Percentiles rank a stretch among this genome's conserved stretches.
Evolutionary conservation across 371 early-diverging fungal species (phyloP).

Genomic region (Mortierella sp.): DNA sequence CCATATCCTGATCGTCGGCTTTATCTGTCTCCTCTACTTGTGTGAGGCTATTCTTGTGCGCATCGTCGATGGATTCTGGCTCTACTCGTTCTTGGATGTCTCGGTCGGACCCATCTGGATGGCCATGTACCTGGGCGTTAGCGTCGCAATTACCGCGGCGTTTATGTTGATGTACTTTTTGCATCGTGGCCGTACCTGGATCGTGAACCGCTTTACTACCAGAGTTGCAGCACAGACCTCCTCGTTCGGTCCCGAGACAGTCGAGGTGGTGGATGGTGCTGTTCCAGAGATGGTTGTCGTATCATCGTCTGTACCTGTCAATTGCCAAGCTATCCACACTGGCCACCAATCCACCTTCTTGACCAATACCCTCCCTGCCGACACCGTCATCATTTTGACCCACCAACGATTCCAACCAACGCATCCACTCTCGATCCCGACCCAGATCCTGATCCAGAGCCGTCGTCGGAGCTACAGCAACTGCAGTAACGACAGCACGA

Average conservation of each 20-base stretch:
- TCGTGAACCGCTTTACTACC: neutral
- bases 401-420: neutral
- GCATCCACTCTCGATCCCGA: neutral
- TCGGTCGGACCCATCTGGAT: slow-evolving; percentile 32
- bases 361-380: neutral
- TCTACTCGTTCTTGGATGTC: slow-evolving; percentile 51
- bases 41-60: slow-evolving; percentile 39
- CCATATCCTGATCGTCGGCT: slow-evolving; percentile 26
- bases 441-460: slow-evolving; percentile 8
- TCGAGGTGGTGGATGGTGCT: neutral
- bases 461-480: slow-evolving; percentile 27
- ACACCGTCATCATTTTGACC: neutral
- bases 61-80: slow-evolving; percentile 44
- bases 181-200: slow-evolving; percentile 28
- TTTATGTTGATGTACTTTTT: slow-evolving; percentile 41
- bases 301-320: neutral
- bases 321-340: neutral
- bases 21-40: slow-evolving; percentile 37
- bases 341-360: neutral
- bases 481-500: slow-evolving; percentile 21
- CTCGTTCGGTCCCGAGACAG: neutral
- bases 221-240: neutral
- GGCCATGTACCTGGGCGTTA: slow-evolving; percentile 38
- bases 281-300: neutral
- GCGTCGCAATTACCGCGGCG: slow-evolving; percentile 28